Evolutionary conservation across 1,284 basidiomycete species (phyloP), one percentile per base, ranked within the genome.

Genomic region (Sporisorium graminicola): DNA sequence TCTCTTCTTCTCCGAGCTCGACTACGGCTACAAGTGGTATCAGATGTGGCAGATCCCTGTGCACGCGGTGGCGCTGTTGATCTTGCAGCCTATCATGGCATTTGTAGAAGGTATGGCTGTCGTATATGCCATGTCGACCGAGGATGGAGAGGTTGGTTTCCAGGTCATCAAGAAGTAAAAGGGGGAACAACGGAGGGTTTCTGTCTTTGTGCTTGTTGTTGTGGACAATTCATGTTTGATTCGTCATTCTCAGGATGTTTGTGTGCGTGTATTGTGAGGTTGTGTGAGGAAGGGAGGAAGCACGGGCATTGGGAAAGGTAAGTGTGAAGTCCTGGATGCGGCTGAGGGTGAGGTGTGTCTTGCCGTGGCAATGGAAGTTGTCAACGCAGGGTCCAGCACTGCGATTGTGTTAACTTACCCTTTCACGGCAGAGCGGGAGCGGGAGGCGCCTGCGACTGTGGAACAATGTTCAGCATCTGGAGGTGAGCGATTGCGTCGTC

Each of bases 51-150:
- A 83, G 70, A 78, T 85, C 26, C 66, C 74, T 13, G 73, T 85
- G 37, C 86, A 86, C 54, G 53, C 86, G 20, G 59, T 82, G 37
- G 83, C 84, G 44, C 75, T 81, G 46, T 62, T 86, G 62, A 65
- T 86, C 60, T 80, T 86, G 53, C 85, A 86, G 61, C 86, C 86
- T 6, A 86, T 86, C 63, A 86, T 85, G 46, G 85, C 86, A 12
- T 79, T 86, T 63, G 82, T 86, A 14, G 86, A 87, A 58, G 86
- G 85, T 40, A 54, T 84, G 42, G 84, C 85, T 4, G 86, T 86
- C 4, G 85, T 86, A 37, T 86, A 86, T 77, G 86, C 86, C 65
- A 86, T 86, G 86, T 77, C 78, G 0, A 85, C 79, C 37, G 80
- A 79, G 24, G 82, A 83, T 42, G 77, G 70, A 2, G 58, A 73